phyloP scores from a whole-genome alignment of 108 stramenopile species.

The Fragilaria radians region DNA sequence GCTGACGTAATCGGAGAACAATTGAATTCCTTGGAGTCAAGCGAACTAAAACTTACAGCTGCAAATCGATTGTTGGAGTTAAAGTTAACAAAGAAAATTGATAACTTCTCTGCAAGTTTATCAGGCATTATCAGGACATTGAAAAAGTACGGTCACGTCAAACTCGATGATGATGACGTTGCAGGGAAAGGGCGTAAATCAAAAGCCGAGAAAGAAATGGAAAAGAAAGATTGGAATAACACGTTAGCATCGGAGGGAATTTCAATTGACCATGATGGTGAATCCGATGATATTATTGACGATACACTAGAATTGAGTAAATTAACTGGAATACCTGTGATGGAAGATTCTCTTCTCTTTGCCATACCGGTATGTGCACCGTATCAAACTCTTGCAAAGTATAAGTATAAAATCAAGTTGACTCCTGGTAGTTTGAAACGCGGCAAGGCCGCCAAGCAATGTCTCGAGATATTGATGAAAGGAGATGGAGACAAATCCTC shows the following conservation, averaged over 20 bases:
- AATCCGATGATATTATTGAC: slow-evolving; percentile 56
- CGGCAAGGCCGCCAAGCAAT: slow-evolving; percentile 82
- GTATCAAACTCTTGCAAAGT: slow-evolving; percentile 79
- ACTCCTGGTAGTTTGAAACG: slow-evolving; percentile 82
- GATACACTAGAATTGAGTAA: slow-evolving; percentile 70
- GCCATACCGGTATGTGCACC: slow-evolving; percentile 94
- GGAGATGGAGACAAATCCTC: slow-evolving; percentile 30
- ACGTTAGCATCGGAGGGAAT: slow-evolving; percentile 77
- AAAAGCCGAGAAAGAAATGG: slow-evolving; percentile 66
- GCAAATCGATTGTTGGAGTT: slow-evolving; percentile 56
- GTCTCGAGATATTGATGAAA: slow-evolving; percentile 67
- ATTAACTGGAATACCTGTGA: slow-evolving; percentile 75
- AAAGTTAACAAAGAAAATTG: slow-evolving; percentile 47
- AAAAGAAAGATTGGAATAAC: slow-evolving; percentile 65
- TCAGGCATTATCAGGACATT: slow-evolving; percentile 78
- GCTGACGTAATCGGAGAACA: slow-evolving; percentile 69
- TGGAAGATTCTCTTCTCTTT: slow-evolving; percentile 77
- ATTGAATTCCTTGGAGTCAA: slow-evolving; percentile 38
- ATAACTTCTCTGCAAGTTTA: slow-evolving; percentile 81
- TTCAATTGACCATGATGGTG: slow-evolving; percentile 31
- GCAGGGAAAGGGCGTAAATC: slow-evolving; percentile 43
- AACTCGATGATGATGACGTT: slow-evolving; percentile 15
- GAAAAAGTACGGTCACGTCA: slow-evolving; percentile 61
- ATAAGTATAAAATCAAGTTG: slow-evolving; percentile 82
- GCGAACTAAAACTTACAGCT: slow-evolving; percentile 52